Evolutionary conservation across 805 yeast species (phyloP).

Genomic region (Metschnikowia kofuensis): DNA sequence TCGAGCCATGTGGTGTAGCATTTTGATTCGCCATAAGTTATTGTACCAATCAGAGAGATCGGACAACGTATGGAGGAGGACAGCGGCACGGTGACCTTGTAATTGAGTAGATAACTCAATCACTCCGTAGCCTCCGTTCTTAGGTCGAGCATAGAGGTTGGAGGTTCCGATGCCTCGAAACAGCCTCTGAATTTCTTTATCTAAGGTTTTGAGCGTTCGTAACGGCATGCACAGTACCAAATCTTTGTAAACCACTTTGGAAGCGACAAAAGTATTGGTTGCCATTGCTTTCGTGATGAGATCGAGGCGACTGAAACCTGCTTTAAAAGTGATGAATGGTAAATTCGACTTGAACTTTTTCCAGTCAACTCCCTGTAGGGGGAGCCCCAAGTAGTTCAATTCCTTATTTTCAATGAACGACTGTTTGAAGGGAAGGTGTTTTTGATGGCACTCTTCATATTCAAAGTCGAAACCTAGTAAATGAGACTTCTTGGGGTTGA

Average conservation of each 20-base stretch:
- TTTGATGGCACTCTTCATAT: not conserved
- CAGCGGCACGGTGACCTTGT: not conserved
- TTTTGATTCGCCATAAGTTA: not conserved
- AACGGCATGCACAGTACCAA: not conserved
- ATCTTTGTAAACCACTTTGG: not conserved
- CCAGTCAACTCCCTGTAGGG: constrained; percentile 1
- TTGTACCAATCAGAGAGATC: not conserved
- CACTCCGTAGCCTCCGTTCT: not conserved
- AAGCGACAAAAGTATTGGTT: not conserved
- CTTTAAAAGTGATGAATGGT: not conserved
- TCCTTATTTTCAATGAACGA: not conserved
- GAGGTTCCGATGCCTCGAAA: not conserved
- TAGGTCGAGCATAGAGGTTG: not conserved
- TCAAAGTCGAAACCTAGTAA: not conserved
- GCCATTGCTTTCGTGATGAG: not conserved
- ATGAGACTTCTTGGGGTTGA: not conserved
- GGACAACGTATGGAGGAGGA: not conserved
- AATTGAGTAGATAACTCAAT: not conserved
- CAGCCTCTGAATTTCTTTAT: no score
- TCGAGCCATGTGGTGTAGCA: not conserved
- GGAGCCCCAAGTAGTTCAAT: constrained; percentile 1
- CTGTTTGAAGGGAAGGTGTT: not conserved
- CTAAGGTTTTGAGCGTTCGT: not conserved
- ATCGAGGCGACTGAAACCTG: not conserved
- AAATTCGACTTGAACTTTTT: not conserved